A percentile compares a stretch with the other conserved stretches of the same genome.
phyloP scores from a whole-genome alignment of 352 stramenopile genomes.

The Lagenidium sp. region DNA sequence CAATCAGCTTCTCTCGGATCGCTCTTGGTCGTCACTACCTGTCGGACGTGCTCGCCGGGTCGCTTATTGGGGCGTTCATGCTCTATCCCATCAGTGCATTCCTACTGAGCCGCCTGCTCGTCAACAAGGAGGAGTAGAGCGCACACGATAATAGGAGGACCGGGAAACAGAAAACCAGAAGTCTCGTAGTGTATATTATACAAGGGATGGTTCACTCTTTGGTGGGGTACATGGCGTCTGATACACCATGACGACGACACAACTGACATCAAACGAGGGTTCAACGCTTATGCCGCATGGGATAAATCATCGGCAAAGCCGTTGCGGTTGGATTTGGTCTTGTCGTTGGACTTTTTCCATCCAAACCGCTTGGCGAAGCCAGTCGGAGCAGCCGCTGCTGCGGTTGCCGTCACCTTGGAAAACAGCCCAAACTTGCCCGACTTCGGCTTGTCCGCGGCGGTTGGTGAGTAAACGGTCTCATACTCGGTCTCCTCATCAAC shows the following conservation, averaged over 20 bases:
- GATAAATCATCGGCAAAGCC: slow-evolving; percentile 12
- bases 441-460: slow-evolving; percentile 22
- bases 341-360: slow-evolving; percentile 28
- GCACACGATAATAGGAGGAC: neutral
- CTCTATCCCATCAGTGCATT: slow-evolving; percentile 18
- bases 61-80: slow-evolving; percentile 47
- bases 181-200: too few relatives aligned
- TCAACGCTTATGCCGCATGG: slow-evolving; percentile 5
- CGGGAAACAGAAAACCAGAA: too few relatives aligned
- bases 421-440: slow-evolving; percentile 33
- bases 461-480: slow-evolving; percentile 13
- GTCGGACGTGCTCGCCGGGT: slow-evolving; percentile 59
- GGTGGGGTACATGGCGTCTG: too few relatives aligned
- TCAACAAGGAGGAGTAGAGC: slow-evolving; percentile 3
- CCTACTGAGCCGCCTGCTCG: slow-evolving; percentile 3
- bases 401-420: slow-evolving; percentile 20
- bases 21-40: slow-evolving; percentile 79
- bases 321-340: slow-evolving; percentile 8
- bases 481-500: slow-evolving; percentile 9
- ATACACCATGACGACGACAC: neutral
- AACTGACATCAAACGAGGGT: neutral
- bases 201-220: neutral
- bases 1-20: slow-evolving; percentile 75
- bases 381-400: slow-evolving; percentile 14
- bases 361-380: slow-evolving; percentile 34